Base-by-base conservation (phyloP, 805 yeast genomes). In the Barnettozyma vustinii region DNA sequence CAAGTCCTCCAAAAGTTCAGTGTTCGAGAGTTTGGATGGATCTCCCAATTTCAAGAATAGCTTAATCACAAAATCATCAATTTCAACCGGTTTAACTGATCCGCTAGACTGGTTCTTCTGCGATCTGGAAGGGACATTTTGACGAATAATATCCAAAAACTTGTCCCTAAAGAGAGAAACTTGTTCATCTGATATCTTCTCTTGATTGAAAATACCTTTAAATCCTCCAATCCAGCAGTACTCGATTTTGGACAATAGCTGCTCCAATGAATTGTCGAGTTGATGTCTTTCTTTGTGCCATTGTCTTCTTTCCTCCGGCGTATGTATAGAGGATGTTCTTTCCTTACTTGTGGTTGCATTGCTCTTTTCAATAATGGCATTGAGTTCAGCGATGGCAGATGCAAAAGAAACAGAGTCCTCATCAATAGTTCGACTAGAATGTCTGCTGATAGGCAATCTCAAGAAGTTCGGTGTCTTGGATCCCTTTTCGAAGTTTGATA, bases 231-330 rank as follows among this genome's bases (percentile, higher is more conserved):
- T 67, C 91, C 97, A 87, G 48, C 70, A 67, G 20, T 63, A 62
- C 47, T 88, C 92, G 9, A 87, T 74, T 30, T 70, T 69, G 1
- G 62, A 57, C n/a, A 92, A 61, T n/a, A 90, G 63, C 1, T 63
- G 64, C 37, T 74, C 63, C 46, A 92, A 59, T 42, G 74, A 64
- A 9, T 69, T 62, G 62, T 92, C 97, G 16, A 90, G 67, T 0
- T 64, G 66, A 48, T 77, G 79, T 44, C 97, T 69, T 26, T 69
- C 68, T 37, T 73, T 72, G 96, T 97, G 94, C 97, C 97, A 92
- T 8, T 68, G 54, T 42, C 73, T 75, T 44, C 89, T 72, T 27
- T 82, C 84, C 39, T 80, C 83, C 41, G 75, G 72, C 0, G 88
- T 74, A 4, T 61, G 69, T 2, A 86, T 77, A 1, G 57, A 60